These are phyloP conservation scores for Noccaea bulbosa DNA, from an alignment of 345 rosid species.

Conservation along the genomic window DNA sequence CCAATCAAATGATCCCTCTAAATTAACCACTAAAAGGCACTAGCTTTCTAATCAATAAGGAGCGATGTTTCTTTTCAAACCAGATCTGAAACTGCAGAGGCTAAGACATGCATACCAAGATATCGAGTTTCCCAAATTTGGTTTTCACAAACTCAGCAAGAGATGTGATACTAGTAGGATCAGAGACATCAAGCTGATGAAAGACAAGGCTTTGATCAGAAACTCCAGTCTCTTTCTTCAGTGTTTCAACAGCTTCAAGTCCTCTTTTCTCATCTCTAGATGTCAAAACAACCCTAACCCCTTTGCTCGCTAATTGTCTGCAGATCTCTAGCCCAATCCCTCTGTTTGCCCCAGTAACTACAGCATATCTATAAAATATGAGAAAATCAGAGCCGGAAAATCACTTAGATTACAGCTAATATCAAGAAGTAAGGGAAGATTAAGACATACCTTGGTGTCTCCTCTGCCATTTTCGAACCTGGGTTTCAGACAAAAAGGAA, in stretches of 20 bases:
- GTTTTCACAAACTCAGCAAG: constrained; percentile 47
- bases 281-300: constrained; percentile 44
- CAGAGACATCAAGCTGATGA: constrained; percentile 60
- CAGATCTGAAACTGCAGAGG: background rate
- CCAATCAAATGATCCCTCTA: constrained; percentile 5
- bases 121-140: constrained; percentile 58
- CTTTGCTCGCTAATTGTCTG: constrained; percentile 43
- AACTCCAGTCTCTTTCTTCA: constrained; percentile 38
- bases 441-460: constrained; percentile 19
- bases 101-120: constrained; percentile 48
- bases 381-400: background rate
- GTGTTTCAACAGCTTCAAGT: constrained; percentile 51
- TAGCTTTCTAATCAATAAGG: background rate
- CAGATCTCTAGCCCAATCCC: constrained; percentile 55
- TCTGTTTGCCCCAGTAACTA: constrained; percentile 55
- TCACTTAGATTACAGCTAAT: background rate
- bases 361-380: constrained; percentile 36
- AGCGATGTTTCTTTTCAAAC: background rate
- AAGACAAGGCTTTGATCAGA: constrained; percentile 46
- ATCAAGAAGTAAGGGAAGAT: constrained; percentile 19
- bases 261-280: constrained; percentile 52
- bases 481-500: background rate
- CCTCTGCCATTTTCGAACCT: constrained; percentile 30
- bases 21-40: background rate
- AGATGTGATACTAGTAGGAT: constrained; percentile 44